Conservation (phyloP, 345 rosid genomes). For the Zanthoxylum bungeanum region DNA sequence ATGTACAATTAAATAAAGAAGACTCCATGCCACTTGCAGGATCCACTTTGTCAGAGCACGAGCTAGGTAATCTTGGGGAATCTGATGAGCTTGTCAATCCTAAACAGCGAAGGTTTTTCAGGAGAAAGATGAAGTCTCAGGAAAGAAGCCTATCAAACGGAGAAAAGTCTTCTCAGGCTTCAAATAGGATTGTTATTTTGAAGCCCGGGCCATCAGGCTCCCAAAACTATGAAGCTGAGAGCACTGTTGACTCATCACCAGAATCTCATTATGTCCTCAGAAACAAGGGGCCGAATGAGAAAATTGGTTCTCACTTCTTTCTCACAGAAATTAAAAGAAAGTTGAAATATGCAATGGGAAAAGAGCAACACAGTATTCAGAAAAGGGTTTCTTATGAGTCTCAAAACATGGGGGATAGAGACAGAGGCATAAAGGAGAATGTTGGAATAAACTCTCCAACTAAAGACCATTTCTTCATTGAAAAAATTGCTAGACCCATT, state of each 20-base stretch:
- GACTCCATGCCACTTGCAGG: slow-evolving; percentile 34
- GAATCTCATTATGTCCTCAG: slow-evolving; percentile 32
- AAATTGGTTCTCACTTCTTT: slow-evolving; percentile 55
- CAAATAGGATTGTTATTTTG: slow-evolving; percentile 69
- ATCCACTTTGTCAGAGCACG: slow-evolving; percentile 34
- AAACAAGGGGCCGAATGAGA: slow-evolving; percentile 42
- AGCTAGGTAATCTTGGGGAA: slow-evolving; percentile 27
- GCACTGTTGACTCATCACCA: slow-evolving; percentile 34
- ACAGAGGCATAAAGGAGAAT: slow-evolving; percentile 41
- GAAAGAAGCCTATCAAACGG: slow-evolving; percentile 37
- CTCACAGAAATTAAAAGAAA: slow-evolving; percentile 79
- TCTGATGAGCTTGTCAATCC: slow-evolving; percentile 36
- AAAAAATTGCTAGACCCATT: slow-evolving; percentile 65
- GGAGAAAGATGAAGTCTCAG: slow-evolving; percentile 48
- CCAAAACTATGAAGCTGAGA: slow-evolving; percentile 40
- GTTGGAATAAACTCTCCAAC: slow-evolving; percentile 49
- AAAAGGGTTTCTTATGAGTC: slow-evolving; percentile 26
- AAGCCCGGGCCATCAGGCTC: slow-evolving; percentile 58
- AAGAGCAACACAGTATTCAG: slow-evolving; percentile 46
- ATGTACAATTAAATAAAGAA: slow-evolving; percentile 37
- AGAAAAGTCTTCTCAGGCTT: slow-evolving; percentile 39
- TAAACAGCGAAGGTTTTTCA: slow-evolving; percentile 62
- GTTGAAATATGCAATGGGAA: slow-evolving; percentile 80
- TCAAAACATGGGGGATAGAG: slow-evolving; percentile 19
- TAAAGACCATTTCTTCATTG: slow-evolving; percentile 88